Percentiles rank a stretch among this genome's conserved stretches.
These are phyloP conservation scores for Cicer chorassanicum DNA, from an alignment of 306 rosid genomes.

Conservation along the genomic window DNA sequence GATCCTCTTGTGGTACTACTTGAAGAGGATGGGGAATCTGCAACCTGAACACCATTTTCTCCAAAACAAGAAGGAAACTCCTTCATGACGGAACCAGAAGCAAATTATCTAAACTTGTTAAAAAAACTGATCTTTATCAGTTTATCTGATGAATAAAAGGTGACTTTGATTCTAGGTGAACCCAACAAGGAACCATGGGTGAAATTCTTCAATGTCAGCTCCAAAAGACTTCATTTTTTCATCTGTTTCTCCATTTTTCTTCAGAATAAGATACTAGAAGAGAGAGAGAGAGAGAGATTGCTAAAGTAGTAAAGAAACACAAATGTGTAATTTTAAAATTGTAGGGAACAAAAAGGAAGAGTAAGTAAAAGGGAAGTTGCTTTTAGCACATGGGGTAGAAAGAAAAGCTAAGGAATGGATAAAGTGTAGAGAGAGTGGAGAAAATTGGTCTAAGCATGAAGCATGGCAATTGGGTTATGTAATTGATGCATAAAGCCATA, in stretches of 20 bases:
- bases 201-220: conserved; percentile 46
- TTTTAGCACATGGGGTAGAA: conserved; percentile 53
- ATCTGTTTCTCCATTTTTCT: conserved; percentile 20
- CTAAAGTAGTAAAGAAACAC: conserved; percentile 38
- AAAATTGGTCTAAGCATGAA: conserved; percentile 46
- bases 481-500: conserved; percentile 47
- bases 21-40: conserved; percentile 65
- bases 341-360: conserved; percentile 37
- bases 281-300: conserved; percentile 22
- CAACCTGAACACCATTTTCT: conserved; percentile 91
- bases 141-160: conserved; percentile 31
- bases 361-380: conserved; percentile 46
- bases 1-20: conserved; percentile 57
- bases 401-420: conserved; percentile 44
- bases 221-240: conserved; percentile 44
- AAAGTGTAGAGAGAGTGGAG: conserved; percentile 31
- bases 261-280: conserved; percentile 29
- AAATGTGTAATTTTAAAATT: conserved; percentile 37
- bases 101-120: conserved; percentile 28
- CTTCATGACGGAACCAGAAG: conserved; percentile 58
- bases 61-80: conserved; percentile 99
- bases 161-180: conserved; percentile 19
- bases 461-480: conserved; percentile 41
- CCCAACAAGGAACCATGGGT: conserved; percentile 38
- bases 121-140: conserved; percentile 37